Percentiles rank a stretch among this genome's conserved stretches.
These are phyloP conservation scores for Calonectria honghensis DNA, from an alignment of 2,329 filamentous ascomycete genomes.

Conservation along the genomic window DNA sequence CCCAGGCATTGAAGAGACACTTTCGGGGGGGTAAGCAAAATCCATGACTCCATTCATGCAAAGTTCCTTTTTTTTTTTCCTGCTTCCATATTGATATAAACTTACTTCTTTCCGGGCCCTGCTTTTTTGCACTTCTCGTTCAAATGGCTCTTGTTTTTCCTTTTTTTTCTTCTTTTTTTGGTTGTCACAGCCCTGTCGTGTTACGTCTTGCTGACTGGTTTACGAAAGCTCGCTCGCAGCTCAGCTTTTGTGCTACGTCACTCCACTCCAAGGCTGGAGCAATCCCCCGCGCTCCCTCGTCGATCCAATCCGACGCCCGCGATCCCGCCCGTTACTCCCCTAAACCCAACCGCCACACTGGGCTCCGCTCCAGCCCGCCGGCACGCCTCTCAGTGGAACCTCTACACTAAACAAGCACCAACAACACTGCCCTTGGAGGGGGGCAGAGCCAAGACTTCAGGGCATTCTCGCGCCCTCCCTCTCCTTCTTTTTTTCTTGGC, in stretches of 20 bases:
- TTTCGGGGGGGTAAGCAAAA: conserved; percentile 13
- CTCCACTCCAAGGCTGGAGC: conserved; percentile 22
- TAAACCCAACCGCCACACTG: conserved; percentile 27
- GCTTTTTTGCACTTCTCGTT: background rate
- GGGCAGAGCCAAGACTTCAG: conserved; percentile 12
- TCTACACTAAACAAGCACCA: background rate
- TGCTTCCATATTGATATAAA: background rate
- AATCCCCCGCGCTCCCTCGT: conserved; percentile 35
- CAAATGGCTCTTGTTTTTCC: background rate
- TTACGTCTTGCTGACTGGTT: conserved; percentile 21
- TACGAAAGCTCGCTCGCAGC: conserved; percentile 3
- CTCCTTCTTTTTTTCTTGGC: conserved; percentile 14
- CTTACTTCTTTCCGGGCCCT: background rate
- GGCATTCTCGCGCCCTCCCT: background rate
- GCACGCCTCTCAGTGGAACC: conserved; percentile 20
- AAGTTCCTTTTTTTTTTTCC: conserved; percentile 4
- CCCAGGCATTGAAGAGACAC: background rate
- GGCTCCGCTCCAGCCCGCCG: conserved; percentile 20
- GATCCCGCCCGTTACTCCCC: conserved; percentile 28
- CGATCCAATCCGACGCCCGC: conserved; percentile 36
- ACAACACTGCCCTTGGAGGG: conserved; percentile 16
- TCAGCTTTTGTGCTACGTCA: conserved; percentile 34
- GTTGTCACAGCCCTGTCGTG: conserved; percentile 10
- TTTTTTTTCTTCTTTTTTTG: conserved; percentile 4
- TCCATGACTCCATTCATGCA: conserved; percentile 24